Evolutionary conservation across 331 rosid species (phyloP).

Genomic region (Malus hybrid): DNA sequence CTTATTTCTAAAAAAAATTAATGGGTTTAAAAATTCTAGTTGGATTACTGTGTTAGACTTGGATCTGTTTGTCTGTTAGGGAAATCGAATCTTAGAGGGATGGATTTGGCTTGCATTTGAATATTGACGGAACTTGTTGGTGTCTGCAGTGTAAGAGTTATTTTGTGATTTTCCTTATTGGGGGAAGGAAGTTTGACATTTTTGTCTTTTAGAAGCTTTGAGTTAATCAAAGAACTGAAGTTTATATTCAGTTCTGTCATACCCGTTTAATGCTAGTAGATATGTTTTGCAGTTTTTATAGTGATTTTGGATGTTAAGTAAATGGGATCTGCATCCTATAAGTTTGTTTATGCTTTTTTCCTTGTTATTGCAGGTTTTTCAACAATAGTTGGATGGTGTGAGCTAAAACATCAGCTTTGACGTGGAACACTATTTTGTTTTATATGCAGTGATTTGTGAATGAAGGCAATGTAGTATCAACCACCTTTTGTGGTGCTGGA

Average conservation of each 20-base stretch:
- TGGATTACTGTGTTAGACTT: too few species aligned
- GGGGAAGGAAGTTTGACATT: background rate
- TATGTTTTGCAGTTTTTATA: background rate
- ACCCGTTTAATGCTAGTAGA: background rate
- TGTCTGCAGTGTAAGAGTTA: background rate
- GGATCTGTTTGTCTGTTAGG: background rate
- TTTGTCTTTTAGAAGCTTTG: background rate
- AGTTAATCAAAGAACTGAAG: background rate
- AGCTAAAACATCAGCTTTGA: background rate
- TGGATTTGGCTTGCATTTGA: background rate
- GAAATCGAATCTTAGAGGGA: background rate
- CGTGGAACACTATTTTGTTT: background rate
- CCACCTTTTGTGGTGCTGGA: background rate
- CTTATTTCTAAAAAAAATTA: background rate
- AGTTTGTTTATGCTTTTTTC: background rate
- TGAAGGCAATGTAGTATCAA: background rate
- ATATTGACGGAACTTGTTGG: background rate
- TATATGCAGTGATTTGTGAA: background rate
- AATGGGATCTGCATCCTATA: background rate
- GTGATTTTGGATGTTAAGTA: background rate
- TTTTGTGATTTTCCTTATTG: background rate
- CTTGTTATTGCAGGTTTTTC: constrained; percentile 18
- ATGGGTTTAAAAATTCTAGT: background rate
- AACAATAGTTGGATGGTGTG: constrained; percentile 7
- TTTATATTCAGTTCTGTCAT: background rate